Evolutionary conservation across 192 early-diverging fungal genomes (phyloP), one percentile per base, ranked within the genome.

Genomic region (Dissophora globulifera): DNA sequence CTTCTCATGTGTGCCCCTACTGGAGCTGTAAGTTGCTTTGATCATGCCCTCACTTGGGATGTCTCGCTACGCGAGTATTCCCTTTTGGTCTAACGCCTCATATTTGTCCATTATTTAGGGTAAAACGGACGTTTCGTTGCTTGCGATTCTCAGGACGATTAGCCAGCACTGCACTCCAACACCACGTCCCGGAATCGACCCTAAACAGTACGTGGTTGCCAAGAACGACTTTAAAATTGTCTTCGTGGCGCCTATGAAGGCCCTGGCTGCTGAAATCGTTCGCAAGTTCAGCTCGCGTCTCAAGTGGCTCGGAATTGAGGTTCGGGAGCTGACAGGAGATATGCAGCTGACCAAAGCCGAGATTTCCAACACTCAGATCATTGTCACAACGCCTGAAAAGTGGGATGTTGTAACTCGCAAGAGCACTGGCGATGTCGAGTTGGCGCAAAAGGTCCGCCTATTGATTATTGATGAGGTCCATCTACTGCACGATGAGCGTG

Each of bases 341-440:
- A 98, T 98, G 94, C 96, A 98, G 78, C 81, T 99, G 61, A 98
- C 98, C 10, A 97, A 96, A 67, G 83, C 92, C 3, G 96, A 99
- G 80, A 93, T 99, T 26, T 84, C 83, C 26, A 88, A 87, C 20
- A 99, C 96, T 2, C 96, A 99, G 79, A 95, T 99, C 65, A 95
- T 99, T 79, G 96, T 99, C 26, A 98, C 96, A 7, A 99, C 98
- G 1, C 98, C 98, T 0, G 98, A 99, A 78, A 99, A 98, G 56
- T 99, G 98, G 98, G 98, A 99, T 83, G 98, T 98, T 12, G 95
- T 99, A 11, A 99, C 98, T 20, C 89, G 98, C 60, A 99, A 99
- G 78, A 86, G 90, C 38, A 92, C 89, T 17, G 96, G 98, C 22
- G 98, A 99, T 84, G 92, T 89, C 13, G 96, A 98, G 62, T 85